These are phyloP conservation scores for Gaultheria prostrata DNA, from an alignment of 148 eudicot genomes.

Conservation along the genomic window DNA sequence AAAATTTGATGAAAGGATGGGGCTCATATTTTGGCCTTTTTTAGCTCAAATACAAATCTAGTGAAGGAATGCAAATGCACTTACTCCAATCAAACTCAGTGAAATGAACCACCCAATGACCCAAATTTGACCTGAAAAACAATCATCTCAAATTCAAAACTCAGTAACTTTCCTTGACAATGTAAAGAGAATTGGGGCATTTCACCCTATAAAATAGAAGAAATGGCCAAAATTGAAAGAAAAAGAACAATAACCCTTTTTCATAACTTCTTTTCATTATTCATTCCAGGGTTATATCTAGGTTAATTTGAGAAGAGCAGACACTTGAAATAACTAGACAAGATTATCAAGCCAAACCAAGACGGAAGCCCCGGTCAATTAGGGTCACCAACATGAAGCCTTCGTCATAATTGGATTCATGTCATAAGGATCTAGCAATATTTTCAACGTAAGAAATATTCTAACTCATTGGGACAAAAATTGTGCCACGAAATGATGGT, in stretches of 20 bases:
- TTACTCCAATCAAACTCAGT: background rate
- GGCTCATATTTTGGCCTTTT: background rate
- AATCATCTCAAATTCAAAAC: slow-evolving; percentile 3
- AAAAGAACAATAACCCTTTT: too few species aligned
- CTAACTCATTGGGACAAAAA: background rate
- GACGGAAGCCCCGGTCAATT: background rate
- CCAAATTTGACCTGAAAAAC: background rate
- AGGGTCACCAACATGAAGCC: background rate
- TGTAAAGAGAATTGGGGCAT: too few species aligned
- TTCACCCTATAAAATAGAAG: too few species aligned
- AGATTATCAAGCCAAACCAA: background rate
- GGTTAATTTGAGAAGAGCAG: too few species aligned
- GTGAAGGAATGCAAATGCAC: background rate
- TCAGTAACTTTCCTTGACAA: slow-evolving; percentile 25
- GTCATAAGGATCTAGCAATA: background rate
- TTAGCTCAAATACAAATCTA: background rate
- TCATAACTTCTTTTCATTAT: too few species aligned
- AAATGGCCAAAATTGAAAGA: too few species aligned
- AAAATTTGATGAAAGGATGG: background rate
- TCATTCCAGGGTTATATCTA: too few species aligned
- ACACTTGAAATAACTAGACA: background rate
- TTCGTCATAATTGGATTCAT: background rate
- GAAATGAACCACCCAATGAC: background rate
- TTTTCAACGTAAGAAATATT: background rate
- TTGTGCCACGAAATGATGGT: background rate